Conservation (phyloP, 169 alveolate species). For the Plasmodium relictum region DNA sequence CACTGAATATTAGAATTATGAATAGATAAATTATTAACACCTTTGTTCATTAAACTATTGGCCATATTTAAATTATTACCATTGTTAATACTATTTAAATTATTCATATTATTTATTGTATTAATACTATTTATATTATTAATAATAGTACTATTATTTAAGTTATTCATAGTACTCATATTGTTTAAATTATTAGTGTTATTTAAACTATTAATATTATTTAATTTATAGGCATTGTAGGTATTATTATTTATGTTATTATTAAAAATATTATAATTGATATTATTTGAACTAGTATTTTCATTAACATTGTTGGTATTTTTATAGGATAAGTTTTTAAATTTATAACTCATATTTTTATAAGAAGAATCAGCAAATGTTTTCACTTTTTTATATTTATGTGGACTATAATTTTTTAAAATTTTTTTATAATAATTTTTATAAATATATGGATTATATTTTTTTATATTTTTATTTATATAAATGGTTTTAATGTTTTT, state of each 20-base stretch:
- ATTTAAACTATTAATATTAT: too few species aligned
- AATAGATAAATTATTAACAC: background rate
- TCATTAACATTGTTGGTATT: slow-evolving; percentile 1
- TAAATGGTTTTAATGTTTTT: slow-evolving; percentile 1
- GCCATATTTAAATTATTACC: background rate
- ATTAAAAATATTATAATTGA: background rate
- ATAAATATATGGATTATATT: background rate
- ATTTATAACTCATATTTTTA: slow-evolving; percentile 16
- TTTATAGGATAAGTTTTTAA: slow-evolving; percentile 37
- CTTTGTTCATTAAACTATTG: background rate
- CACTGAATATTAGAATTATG: slow-evolving; percentile 1
- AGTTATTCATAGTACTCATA: too few species aligned
- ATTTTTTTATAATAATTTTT: slow-evolving; percentile 6
- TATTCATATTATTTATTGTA: too few species aligned
- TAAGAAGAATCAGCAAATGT: background rate
- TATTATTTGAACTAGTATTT: background rate
- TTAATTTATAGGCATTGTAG: background rate
- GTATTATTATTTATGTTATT: background rate
- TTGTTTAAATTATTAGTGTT: too few species aligned
- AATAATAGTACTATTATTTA: too few species aligned
- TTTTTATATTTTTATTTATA: background rate
- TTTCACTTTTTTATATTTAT: slow-evolving; percentile 6
- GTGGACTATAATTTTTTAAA: background rate
- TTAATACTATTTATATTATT: too few species aligned
- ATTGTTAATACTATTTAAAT: too few species aligned